Evolutionary conservation across 139 green algal genomes (phyloP).

Genomic region (Ettlia oleoabundans): DNA sequence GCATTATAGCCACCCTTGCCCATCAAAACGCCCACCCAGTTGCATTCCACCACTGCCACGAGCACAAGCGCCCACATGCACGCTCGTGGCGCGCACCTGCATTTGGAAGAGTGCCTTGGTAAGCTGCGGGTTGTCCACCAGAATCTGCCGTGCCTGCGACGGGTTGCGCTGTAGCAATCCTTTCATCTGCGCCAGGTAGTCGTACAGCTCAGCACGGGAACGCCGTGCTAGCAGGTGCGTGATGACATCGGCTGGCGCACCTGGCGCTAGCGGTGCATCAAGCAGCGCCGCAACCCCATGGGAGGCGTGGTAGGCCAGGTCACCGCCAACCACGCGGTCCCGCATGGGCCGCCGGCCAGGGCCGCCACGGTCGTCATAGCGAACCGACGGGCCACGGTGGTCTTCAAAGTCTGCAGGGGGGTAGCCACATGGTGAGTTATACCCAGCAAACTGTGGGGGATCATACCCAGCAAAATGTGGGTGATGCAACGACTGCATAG

Average conservation of each 20-base stretch:
- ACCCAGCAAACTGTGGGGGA: too few relatives aligned
- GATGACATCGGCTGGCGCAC: slow-evolving; percentile 26
- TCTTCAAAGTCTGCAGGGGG: slow-evolving; percentile 19
- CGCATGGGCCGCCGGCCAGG: neutral
- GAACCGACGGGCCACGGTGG: neutral
- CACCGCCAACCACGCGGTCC: slow-evolving; percentile 38
- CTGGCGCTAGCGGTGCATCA: slow-evolving; percentile 10
- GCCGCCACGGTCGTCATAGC: slow-evolving; percentile 8
- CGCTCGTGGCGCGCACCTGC: slow-evolving; percentile 32
- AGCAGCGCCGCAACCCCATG: slow-evolving; percentile 37
- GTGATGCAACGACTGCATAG: neutral
- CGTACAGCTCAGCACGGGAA: slow-evolving; percentile 71
- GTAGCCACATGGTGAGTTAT: too few relatives aligned
- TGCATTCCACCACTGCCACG: neutral
- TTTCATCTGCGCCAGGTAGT: slow-evolving; percentile 71
- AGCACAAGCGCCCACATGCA: neutral
- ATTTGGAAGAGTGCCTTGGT: slow-evolving; percentile 90
- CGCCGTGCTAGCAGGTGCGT: slow-evolving; percentile 52
- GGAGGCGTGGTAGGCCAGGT: slow-evolving; percentile 43
- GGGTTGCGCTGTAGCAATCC: slow-evolving; percentile 49
- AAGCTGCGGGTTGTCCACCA: slow-evolving; percentile 87
- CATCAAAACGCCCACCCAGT: too few relatives aligned
- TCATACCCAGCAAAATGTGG: too few relatives aligned
- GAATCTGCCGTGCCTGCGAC: slow-evolving; percentile 71
- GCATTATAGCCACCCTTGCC: too few relatives aligned